A percentile compares a stretch with the other conserved stretches of the same genome.
These are phyloP conservation scores for Citrus maxima DNA, from an alignment of 345 rosid species.

Conservation along the genomic window DNA sequence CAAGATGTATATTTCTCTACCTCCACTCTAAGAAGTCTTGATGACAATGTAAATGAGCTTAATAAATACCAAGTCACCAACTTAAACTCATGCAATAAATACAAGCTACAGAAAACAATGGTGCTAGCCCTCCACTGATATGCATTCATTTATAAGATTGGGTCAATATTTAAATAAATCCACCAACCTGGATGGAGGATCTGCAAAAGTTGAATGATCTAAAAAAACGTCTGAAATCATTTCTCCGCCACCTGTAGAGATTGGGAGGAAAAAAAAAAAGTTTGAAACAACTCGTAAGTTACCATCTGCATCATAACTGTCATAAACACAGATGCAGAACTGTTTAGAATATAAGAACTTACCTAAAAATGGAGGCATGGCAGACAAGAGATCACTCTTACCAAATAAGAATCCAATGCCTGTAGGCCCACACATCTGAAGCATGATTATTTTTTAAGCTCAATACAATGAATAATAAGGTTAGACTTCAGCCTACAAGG, in stretches of 20 bases:
- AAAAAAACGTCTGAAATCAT: constrained; percentile 92
- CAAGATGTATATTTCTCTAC: background rate
- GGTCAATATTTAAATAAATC: background rate
- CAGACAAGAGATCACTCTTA: constrained; percentile 59
- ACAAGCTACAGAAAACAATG: background rate
- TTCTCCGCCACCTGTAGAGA: constrained; percentile 82
- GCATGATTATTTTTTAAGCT: constrained; percentile 71
- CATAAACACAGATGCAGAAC: background rate
- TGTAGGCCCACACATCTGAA: constrained; percentile 99
- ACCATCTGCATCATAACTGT: background rate
- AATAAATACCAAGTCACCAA: background rate
- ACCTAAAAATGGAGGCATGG: constrained; percentile 98
- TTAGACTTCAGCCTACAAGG: constrained; percentile 13
- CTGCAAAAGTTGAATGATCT: constrained; percentile 93
- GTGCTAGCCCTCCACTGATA: background rate
- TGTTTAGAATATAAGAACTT: constrained; percentile 18
- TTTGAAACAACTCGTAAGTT: background rate
- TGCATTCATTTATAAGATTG: background rate
- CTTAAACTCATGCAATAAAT: background rate
- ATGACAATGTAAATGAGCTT: too few relatives aligned
- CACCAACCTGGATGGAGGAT: constrained; percentile 88
- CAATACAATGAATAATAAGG: constrained; percentile 28
- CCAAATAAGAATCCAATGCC: constrained; percentile 97
- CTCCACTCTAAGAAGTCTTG: background rate
- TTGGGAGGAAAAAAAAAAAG: background rate